phyloP scores from a whole-genome alignment of 306 rosid genomes.

The Castanospermum australe region DNA sequence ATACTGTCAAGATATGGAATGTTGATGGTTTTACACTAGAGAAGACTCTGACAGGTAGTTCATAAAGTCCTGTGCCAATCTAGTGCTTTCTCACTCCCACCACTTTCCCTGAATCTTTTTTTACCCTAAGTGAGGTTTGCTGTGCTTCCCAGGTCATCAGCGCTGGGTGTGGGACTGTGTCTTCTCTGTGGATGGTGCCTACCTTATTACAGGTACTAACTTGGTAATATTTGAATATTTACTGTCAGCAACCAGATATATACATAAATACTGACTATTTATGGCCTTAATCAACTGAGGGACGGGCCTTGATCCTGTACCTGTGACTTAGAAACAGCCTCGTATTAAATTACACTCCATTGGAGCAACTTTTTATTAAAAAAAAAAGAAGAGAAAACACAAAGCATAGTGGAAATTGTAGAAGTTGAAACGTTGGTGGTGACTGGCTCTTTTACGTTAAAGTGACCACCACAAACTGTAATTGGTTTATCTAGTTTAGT shows the following conservation, averaged over 20 bases:
- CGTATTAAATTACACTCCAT: not conserved
- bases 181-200: slow-evolving; percentile 97
- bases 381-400: not conserved
- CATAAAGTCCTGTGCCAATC: slow-evolving; percentile 16
- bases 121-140: slow-evolving; percentile 14
- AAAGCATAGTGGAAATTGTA: not conserved
- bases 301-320: not conserved
- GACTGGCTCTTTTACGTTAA: not conserved
- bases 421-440: not conserved
- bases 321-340: not conserved
- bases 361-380: not conserved
- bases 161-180: slow-evolving; percentile 99
- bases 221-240: slow-evolving; percentile 10
- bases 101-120: slow-evolving; percentile 8
- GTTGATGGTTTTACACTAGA: slow-evolving; percentile 96
- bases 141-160: slow-evolving; percentile 69
- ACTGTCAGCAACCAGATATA: not conserved
- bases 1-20: slow-evolving; percentile 96
- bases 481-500: not conserved
- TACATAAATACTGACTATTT: not conserved
- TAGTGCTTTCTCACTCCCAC: slow-evolving; percentile 1
- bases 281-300: not conserved
- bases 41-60: slow-evolving; percentile 81
- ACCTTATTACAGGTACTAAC: slow-evolving; percentile 85
- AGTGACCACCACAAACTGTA: not conserved